Base-by-base conservation (phyloP, 176 grass and related monocot genomes). In the Phoenix roebelenii region DNA sequence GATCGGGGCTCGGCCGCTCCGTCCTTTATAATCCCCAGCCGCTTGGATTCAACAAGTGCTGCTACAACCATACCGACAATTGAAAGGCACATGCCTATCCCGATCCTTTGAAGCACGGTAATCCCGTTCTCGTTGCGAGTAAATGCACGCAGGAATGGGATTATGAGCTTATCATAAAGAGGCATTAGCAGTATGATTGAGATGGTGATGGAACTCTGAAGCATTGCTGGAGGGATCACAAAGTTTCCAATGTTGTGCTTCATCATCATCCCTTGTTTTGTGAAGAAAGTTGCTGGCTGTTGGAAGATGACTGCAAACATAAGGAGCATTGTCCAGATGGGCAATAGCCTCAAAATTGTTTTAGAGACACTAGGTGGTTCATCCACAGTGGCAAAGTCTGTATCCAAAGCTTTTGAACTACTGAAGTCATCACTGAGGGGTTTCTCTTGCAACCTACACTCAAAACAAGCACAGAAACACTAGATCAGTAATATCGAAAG, bases 221-320 rank as follows among this genome's bases (percentile, higher is more conserved):
- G 87, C 78, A 88, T 91, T 19, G 93, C 93, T 0, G 93, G 93
- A 30, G 87, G 93, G 61, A 97, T 50, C 23, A 85, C 66, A 25
- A 97, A 85, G 5, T 14, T 57, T 18, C 67, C 78, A 7, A 97
- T 16, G 14, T 16, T 66, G 70, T 80, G 93, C 59, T 91, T 49
- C 93, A 97, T 97, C 81, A 81, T 69, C 78, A 70, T 85, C 3
- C 93, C 93, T 71, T 97, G 93, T 71, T 85, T 83, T 4, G 87
- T 97, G 73, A 91, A 97, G 84, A 97, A 91, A 5, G 93, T 97
- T 50, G 66, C 60, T 5, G 93, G 93, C 52, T 91, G 93, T 68
- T 97, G 93, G 69, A 91, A 97, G 52, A 88, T 97, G 50, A 97
- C 87, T 1, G 87, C 87, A 68, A 97, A 97, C 65, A 87, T 79